Percentiles rank a stretch among this genome's conserved stretches.
Evolutionary conservation across 179 eudicot species (phyloP).

Genomic region (Nepenthes alata): DNA sequence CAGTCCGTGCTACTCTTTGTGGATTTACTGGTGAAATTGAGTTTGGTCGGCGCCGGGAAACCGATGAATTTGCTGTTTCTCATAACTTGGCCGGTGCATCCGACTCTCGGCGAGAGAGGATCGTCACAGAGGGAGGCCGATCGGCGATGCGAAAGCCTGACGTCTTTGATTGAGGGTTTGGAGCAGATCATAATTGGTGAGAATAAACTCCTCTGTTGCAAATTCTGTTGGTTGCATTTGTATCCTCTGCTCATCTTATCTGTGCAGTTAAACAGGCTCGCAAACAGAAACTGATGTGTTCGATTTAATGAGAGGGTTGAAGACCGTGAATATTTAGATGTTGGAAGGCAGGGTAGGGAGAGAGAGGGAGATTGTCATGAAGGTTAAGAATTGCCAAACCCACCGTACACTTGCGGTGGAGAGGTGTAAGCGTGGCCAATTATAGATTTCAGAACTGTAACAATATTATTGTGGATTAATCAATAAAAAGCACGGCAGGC

Average conservation of each 20-base stretch:
- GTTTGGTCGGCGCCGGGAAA: constrained; percentile 19
- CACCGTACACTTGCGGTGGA: too few species aligned
- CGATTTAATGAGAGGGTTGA: not conserved
- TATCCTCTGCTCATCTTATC: constrained; percentile 13
- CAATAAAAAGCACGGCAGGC: too few species aligned
- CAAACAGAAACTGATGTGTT: not conserved
- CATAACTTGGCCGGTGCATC: constrained; percentile 56
- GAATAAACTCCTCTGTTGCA: constrained; percentile 26
- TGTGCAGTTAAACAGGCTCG: not conserved
- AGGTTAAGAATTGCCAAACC: too few species aligned
- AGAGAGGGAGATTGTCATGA: not conserved
- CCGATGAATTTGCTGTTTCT: constrained; percentile 38
- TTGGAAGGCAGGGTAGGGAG: not conserved
- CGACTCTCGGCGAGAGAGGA: constrained; percentile 53
- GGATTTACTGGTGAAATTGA: constrained; percentile 10
- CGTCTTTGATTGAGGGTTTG: constrained; percentile 36
- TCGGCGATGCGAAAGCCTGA: constrained; percentile 19
- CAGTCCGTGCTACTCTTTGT: not conserved
- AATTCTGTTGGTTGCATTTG: constrained; percentile 11
- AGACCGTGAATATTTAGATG: not conserved
- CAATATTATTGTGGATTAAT: too few species aligned
- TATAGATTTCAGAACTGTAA: too few species aligned
- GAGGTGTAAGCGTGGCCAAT: too few species aligned
- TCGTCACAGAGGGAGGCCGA: constrained; percentile 20
- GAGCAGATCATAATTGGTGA: constrained; percentile 54